Conservation (phyloP, 371 early-diverging fungal species). For the Vairimorpha necatrix region DNA sequence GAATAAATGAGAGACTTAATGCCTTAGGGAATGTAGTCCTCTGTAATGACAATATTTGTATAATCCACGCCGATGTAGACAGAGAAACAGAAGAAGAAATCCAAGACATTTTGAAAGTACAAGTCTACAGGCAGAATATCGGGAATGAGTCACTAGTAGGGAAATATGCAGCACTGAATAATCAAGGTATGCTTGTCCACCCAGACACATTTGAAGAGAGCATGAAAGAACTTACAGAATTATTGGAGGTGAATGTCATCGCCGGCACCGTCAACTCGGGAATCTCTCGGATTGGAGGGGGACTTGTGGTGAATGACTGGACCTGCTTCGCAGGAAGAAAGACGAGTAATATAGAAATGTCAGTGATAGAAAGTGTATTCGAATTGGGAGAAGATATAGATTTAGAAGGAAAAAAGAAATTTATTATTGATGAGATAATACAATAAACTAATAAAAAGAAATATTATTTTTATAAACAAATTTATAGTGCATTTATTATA, state of each 20-base stretch:
- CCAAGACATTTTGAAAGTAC: conserved; percentile 88
- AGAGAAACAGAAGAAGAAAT: conserved; percentile 92
- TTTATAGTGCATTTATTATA: too few species aligned
- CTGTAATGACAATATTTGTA: conserved; percentile 97
- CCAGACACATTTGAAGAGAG: conserved; percentile 89
- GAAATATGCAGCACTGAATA: conserved; percentile 86
- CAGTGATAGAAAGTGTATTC: conserved; percentile 94
- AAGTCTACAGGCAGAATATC: conserved; percentile 95
- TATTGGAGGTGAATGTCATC: conserved; percentile 90
- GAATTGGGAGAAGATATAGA: conserved; percentile 34
- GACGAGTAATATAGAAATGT: conserved; percentile 91
- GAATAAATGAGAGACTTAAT: conserved; percentile 92
- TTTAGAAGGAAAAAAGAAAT: conserved; percentile 12
- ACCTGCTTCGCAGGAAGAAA: conserved; percentile 90
- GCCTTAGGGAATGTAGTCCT: conserved; percentile 97
- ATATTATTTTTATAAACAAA: not conserved
- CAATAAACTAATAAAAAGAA: not conserved
- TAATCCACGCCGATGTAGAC: conserved; percentile 89
- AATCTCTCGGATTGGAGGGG: conserved; percentile 90
- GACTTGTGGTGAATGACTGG: conserved; percentile 97
- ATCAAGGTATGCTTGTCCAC: conserved; percentile 94
- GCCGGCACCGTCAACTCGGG: conserved; percentile 99
- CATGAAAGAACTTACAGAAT: conserved; percentile 91
- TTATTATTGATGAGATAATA: conserved; percentile 29
- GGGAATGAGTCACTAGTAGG: conserved; percentile 96